A percentile compares a stretch with the other conserved stretches of the same genome.
These are phyloP conservation scores for Tilletiaria anomala DNA, from an alignment of 1,284 basidiomycete species.

Conservation along the genomic window DNA sequence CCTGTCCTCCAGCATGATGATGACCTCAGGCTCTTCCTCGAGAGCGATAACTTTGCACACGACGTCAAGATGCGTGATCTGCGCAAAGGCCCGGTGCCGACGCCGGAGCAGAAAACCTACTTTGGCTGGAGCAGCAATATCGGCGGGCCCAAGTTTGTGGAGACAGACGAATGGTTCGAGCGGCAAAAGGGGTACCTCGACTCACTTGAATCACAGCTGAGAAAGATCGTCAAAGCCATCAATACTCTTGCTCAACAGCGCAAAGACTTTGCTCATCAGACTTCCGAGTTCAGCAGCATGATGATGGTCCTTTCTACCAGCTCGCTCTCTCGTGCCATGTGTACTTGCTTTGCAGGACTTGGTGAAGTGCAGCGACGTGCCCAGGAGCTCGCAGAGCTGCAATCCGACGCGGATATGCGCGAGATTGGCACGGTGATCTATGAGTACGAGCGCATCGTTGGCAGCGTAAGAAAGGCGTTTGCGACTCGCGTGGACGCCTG, in stretches of 20 bases:
- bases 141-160: conserved; percentile 65
- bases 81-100: conserved; percentile 25
- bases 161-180: conserved; percentile 97
- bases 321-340: conserved; percentile 36
- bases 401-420: conserved; percentile 30
- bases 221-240: conserved; percentile 68
- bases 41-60: conserved; percentile 40
- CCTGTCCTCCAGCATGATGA: conserved; percentile 41
- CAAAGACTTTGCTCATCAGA: conserved; percentile 41
- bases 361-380: conserved; percentile 33
- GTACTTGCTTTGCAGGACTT: conserved; percentile 38
- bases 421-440: conserved; percentile 56
- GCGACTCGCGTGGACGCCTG: conserved; percentile 68
- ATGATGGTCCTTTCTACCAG: conserved; percentile 36
- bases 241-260: conserved; percentile 67
- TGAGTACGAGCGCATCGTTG: conserved; percentile 81
- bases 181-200: conserved; percentile 72
- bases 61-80: conserved; percentile 53
- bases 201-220: conserved; percentile 73
- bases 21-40: conserved; percentile 41
- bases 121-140: conserved; percentile 16
- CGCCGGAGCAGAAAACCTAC: conserved; percentile 36
- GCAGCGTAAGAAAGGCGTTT: conserved; percentile 78
- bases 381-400: conserved; percentile 20
- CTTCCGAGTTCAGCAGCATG: conserved; percentile 30